phyloP scores from a whole-genome alignment of 331 rosid genomes.

The Pyrus hybrid region DNA sequence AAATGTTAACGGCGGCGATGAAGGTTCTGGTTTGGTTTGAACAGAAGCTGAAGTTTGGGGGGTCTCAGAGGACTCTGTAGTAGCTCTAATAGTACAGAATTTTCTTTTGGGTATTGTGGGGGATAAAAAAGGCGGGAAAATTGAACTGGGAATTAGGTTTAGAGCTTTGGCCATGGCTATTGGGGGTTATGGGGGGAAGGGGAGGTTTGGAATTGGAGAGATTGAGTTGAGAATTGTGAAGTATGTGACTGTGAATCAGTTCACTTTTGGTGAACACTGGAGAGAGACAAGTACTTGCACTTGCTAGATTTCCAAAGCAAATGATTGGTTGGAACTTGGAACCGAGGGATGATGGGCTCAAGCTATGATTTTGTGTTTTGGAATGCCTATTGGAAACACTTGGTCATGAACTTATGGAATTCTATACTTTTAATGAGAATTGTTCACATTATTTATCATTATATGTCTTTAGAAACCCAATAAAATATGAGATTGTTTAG shows the following conservation, averaged over 20 bases:
- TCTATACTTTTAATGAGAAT: too few species aligned
- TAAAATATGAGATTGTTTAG: too few species aligned
- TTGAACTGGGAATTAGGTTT: constrained; percentile 28
- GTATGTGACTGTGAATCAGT: background rate
- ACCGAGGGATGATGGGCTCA: background rate
- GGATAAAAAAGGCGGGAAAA: constrained; percentile 25
- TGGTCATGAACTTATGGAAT: too few species aligned
- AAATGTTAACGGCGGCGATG: constrained; percentile 30
- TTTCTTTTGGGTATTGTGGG: constrained; percentile 18
- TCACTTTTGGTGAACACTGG: background rate
- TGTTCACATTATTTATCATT: too few species aligned
- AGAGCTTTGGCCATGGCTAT: constrained; percentile 55
- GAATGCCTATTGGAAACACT: too few species aligned
- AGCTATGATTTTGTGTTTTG: background rate
- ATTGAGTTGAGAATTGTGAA: background rate
- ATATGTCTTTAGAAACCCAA: too few species aligned
- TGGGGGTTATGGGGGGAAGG: too few species aligned
- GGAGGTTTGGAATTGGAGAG: background rate
- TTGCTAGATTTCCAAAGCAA: background rate
- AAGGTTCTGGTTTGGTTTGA: constrained; percentile 19
- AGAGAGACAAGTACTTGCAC: background rate
- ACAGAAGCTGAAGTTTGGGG: constrained; percentile 38
- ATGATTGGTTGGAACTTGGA: background rate
- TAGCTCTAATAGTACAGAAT: constrained; percentile 39
- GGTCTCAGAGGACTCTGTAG: constrained; percentile 34